Evolutionary conservation across 495 filamentous ascomycete genomes (phyloP).

Genomic region (Penicillium bialowiezense): DNA sequence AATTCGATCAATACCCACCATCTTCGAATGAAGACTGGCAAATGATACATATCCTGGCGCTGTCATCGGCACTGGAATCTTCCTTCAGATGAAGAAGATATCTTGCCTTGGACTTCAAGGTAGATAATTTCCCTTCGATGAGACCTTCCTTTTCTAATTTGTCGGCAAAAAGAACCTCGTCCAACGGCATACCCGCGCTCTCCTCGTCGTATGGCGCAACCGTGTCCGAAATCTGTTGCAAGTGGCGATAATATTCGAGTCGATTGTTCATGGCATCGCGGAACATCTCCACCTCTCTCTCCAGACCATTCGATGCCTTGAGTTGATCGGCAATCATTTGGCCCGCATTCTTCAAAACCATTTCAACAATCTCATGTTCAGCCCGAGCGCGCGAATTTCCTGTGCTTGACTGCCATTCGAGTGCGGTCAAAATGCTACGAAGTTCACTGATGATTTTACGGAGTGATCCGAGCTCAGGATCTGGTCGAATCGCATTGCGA

Average conservation of each 20-base stretch:
- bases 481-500: constrained; percentile 57
- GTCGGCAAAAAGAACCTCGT: constrained; percentile 30
- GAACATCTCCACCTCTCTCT: constrained; percentile 75
- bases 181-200: constrained; percentile 43
- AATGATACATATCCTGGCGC: constrained; percentile 69
- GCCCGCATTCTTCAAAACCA: constrained; percentile 56
- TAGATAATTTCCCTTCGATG: constrained; percentile 52
- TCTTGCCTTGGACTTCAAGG: constrained; percentile 63
- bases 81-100: constrained; percentile 64
- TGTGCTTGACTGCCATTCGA: constrained; percentile 58
- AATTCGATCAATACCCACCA: constrained; percentile 46
- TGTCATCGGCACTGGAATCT: constrained; percentile 56
- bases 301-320: constrained; percentile 58
- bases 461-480: constrained; percentile 57
- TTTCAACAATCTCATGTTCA: constrained; percentile 61
- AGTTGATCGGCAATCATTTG: constrained; percentile 60
- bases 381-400: constrained; percentile 60
- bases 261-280: constrained; percentile 75
- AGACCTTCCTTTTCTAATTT: constrained; percentile 46
- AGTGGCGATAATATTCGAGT: constrained; percentile 81
- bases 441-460: constrained; percentile 67
- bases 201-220: constrained; percentile 69
- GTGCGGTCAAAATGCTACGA: constrained; percentile 56
- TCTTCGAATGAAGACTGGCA: constrained; percentile 69
- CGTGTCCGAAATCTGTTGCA: constrained; percentile 84